A percentile compares a stretch with the other conserved stretches of the same genome.
Evolutionary conservation across 129 eudicot species (phyloP).

Genomic region (Silybum marianum): DNA sequence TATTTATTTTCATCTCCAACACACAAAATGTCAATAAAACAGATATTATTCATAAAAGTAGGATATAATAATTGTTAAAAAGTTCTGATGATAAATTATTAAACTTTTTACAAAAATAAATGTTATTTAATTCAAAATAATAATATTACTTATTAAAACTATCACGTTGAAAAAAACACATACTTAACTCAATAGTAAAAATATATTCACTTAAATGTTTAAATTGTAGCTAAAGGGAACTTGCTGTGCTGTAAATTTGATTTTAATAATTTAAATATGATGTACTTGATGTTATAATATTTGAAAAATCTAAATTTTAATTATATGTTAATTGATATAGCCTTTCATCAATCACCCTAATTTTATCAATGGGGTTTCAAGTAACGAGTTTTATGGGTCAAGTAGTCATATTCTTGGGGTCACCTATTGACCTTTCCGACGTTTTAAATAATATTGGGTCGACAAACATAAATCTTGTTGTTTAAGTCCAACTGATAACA

Average conservation of each 20-base stretch:
- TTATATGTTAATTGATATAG: not conserved
- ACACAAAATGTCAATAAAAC: not conserved
- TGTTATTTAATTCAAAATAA: not conserved
- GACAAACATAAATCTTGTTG: not conserved
- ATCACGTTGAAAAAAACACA: not conserved
- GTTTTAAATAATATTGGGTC: not conserved
- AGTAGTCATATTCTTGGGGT: not conserved
- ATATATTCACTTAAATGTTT: too few relatives aligned
- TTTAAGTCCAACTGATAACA: not conserved
- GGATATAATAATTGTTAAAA: not conserved
- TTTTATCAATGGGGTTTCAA: not conserved
- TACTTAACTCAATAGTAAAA: not conserved
- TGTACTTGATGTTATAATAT: too few relatives aligned
- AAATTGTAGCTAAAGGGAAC: not conserved
- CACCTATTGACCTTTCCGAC: not conserved
- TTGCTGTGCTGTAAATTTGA: not conserved
- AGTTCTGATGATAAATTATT: not conserved
- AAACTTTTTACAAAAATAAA: not conserved
- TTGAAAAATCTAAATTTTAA: not conserved
- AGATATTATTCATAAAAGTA: not conserved
- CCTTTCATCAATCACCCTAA: not conserved
- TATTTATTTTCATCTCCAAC: not conserved
- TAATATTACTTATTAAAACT: not conserved
- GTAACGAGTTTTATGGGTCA: not conserved
- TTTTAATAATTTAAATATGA: not conserved